These are phyloP conservation scores for Protomyces pachydermus DNA, from an alignment of 1,139 yeast genomes.

Conservation along the genomic window DNA sequence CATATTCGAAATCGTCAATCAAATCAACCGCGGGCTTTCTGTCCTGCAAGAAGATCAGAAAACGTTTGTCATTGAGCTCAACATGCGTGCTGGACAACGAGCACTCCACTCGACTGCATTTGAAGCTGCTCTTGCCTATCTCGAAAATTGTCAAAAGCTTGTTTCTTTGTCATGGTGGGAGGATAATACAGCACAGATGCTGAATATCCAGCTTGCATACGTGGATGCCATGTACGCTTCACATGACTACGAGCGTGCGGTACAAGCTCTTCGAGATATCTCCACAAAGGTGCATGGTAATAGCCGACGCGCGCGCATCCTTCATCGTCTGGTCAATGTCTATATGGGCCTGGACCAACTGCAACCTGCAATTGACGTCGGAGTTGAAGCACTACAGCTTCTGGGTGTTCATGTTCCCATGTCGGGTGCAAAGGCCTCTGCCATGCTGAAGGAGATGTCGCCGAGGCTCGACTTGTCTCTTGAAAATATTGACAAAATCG, in stretches of 20 bases:
- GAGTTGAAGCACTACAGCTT: constrained; percentile 6
- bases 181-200: background rate
- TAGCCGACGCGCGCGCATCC: background rate
- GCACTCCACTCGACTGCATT: constrained; percentile 24
- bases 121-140: constrained; percentile 12
- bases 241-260: constrained; percentile 9
- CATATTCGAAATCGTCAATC: constrained; percentile 21
- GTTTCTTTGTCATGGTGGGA: constrained; percentile 16
- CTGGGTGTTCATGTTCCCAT: constrained; percentile 5
- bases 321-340: constrained; percentile 9
- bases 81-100: constrained; percentile 16
- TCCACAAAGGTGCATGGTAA: constrained; percentile 1
- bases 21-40: constrained; percentile 19
- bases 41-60: background rate
- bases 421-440: background rate
- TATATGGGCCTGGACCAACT: constrained; percentile 21
- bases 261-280: background rate
- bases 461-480: constrained; percentile 6
- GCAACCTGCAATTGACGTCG: constrained; percentile 12
- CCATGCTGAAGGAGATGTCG: background rate
- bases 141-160: constrained; percentile 1
- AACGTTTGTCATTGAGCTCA: constrained; percentile 10
- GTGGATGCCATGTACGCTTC: constrained; percentile 19
- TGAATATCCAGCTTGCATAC: constrained; percentile 12
- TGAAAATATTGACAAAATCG: constrained; percentile 12